These are phyloP conservation scores for Saccharomycopsis hybrid DNA, from an alignment of 1,139 yeast genomes.

Conservation along the genomic window DNA sequence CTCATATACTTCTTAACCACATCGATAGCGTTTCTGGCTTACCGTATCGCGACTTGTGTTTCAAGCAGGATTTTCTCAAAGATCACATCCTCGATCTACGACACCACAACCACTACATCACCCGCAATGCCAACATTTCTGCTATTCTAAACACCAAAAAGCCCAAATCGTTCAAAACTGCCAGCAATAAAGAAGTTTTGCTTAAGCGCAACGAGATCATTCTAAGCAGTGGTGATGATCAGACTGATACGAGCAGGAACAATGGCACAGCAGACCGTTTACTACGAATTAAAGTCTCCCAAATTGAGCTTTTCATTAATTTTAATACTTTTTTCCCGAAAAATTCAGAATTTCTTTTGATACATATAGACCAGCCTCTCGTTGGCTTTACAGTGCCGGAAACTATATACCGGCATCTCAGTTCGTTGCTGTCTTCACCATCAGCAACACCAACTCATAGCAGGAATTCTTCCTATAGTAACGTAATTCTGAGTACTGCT, in stretches of 20 bases:
- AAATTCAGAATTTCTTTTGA: constrained; percentile 37
- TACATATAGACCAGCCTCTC: constrained; percentile 47
- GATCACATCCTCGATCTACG: constrained; percentile 50
- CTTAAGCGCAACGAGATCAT: constrained; percentile 13
- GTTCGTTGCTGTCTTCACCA: too few relatives aligned
- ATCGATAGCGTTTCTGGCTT: constrained; percentile 44
- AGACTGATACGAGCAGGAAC: not conserved
- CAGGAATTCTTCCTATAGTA: too few relatives aligned
- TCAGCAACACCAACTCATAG: too few relatives aligned
- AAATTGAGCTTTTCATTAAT: constrained; percentile 23
- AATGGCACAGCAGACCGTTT: not conserved
- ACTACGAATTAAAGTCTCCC: constrained; percentile 11
- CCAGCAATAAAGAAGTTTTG: constrained; percentile 7
- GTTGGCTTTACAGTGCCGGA: constrained; percentile 32
- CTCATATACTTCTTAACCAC: constrained; percentile 42
- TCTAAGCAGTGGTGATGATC: too few relatives aligned
- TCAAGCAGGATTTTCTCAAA: constrained; percentile 58
- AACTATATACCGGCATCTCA: not conserved
- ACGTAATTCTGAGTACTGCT: too few relatives aligned
- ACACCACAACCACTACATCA: constrained; percentile 19
- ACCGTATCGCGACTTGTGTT: constrained; percentile 51
- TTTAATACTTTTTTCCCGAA: constrained; percentile 35
- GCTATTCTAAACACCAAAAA: constrained; percentile 11
- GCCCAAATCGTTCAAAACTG: constrained; percentile 6
- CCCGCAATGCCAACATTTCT: constrained; percentile 11